Percentiles rank a stretch among this genome's conserved stretches.
These are phyloP conservation scores for Tetragonia tetragonoides DNA, from an alignment of 148 eudicot species.

Conservation along the genomic window DNA sequence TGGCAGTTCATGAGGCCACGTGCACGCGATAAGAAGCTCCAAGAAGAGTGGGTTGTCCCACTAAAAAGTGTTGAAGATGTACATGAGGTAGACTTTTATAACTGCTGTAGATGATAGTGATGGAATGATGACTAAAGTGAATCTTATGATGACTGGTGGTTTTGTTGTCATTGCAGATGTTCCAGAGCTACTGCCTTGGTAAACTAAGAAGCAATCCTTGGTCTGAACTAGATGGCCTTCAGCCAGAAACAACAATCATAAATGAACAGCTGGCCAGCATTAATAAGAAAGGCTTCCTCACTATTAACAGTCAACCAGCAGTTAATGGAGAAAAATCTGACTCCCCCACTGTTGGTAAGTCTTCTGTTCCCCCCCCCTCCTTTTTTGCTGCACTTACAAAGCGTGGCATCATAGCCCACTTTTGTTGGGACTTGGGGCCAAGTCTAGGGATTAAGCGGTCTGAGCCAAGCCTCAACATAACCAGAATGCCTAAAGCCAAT, in stretches of 20 bases:
- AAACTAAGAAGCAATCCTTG: slow-evolving; percentile 85
- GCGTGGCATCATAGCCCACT: too few relatives aligned
- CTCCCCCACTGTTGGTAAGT: slow-evolving; percentile 79
- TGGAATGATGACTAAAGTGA: neutral
- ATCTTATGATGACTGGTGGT: slow-evolving; percentile 5
- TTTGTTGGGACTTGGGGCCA: too few relatives aligned
- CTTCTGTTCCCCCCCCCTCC: neutral
- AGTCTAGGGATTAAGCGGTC: too few relatives aligned
- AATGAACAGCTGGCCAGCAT: slow-evolving; percentile 61
- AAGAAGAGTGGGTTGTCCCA: slow-evolving; percentile 86
- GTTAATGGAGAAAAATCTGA: slow-evolving; percentile 88
- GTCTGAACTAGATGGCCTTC: slow-evolving; percentile 97
- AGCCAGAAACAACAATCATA: slow-evolving; percentile 91
- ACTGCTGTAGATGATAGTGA: neutral
- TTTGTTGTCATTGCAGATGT: slow-evolving; percentile 51
- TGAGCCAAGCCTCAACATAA: too few relatives aligned
- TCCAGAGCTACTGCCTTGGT: slow-evolving; percentile 74
- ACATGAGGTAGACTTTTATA: slow-evolving; percentile 49
- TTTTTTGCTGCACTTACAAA: neutral
- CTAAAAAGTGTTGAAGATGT: slow-evolving; percentile 68
- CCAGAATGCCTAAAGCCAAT: too few relatives aligned
- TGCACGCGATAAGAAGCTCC: slow-evolving; percentile 81
- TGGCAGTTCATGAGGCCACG: slow-evolving; percentile 90
- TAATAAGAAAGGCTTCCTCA: slow-evolving; percentile 79
- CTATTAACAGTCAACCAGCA: slow-evolving; percentile 95